Base-by-base conservation (phyloP, 352 stramenopile species). In the Globisporangium canariense region DNA sequence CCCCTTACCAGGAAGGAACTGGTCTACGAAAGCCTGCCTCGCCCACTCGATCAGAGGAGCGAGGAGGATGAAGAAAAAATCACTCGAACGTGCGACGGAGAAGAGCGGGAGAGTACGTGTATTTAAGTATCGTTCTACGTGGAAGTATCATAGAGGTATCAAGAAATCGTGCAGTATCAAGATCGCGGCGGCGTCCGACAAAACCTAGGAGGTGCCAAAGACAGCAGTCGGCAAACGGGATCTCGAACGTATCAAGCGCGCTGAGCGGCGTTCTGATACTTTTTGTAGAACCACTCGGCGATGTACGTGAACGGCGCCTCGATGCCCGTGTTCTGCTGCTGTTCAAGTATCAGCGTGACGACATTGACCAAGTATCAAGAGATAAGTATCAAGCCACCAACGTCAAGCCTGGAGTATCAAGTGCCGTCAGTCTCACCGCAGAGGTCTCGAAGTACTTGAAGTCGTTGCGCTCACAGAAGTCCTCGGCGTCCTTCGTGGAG, bases 381-480 rank as follows among this genome's bases (percentile, higher is more conserved):
- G 0, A n/a, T 22, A 16, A 51, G 22, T 38, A 16, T 46, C 34
- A 56, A 68, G 34, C 40, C 22, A 16, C 4, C 25, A 6, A 25
- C 3, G 14, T 30, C 40, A 46, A 38, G n/a, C n/a, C 13, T 38
- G 25, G n/a, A n/a, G 30, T 47, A 16, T 14, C 36, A 51, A 25
- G 2, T 14, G 25, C 50, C 54, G 25, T 22, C 16, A 34, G 7
- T 45, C 68, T 45, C 66, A 90, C 81, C 46, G 84, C 86, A 1
- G 86, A 94, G 53, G 78, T 86, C 60, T 94, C 86, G 55, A 92
- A 93, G 69, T 86, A 93, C 66, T 89, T 89, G 60, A 94, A 77
- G 22, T 90, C 80, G 64, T 89, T 92, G 34, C 80, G 74, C 14
- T 91, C 76, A 22, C 82, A 79, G 40, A 89, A 82, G 14, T 91